Evolutionary conservation across 495 filamentous ascomycete species (phyloP).

Genomic region (Aspergillus avenaceus): DNA sequence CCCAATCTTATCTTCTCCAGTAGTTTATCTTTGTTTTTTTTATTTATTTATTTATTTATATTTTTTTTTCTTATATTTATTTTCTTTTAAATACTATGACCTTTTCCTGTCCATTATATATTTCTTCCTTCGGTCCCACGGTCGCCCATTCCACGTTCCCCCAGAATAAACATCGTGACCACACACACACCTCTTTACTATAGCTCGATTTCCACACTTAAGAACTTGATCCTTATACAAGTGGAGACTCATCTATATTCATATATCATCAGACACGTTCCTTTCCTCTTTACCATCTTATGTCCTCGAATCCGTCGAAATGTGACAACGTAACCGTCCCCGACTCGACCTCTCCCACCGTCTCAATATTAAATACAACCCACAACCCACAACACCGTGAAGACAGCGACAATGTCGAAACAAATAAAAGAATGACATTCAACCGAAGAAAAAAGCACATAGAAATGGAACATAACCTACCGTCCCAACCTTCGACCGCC

Average conservation of each 20-base stretch:
- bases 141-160: neutral
- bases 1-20: slow-evolving; percentile 1
- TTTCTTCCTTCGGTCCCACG: neutral
- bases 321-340: slow-evolving; percentile 47
- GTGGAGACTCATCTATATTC: too few relatives aligned
- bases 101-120: neutral
- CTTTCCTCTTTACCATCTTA: slow-evolving; percentile 11
- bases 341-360: slow-evolving; percentile 35
- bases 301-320: slow-evolving; percentile 40
- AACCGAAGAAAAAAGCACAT: slow-evolving; percentile 4
- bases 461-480: slow-evolving; percentile 18
- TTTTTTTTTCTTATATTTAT: neutral
- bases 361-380: slow-evolving; percentile 44
- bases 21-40: neutral
- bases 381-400: slow-evolving; percentile 48
- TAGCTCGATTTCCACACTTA: too few relatives aligned
- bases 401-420: too few relatives aligned
- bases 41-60: neutral
- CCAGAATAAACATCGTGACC: neutral
- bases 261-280: too few relatives aligned
- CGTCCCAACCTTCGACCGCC: slow-evolving; percentile 46
- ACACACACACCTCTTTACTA: too few relatives aligned
- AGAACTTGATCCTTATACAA: too few relatives aligned
- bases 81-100: neutral
- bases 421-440: slow-evolving; percentile 47